A percentile compares a stretch with the other conserved stretches of the same genome.
phyloP scores from a whole-genome alignment of 176 grass and related monocot genomes.

The Ensete glaucum region DNA sequence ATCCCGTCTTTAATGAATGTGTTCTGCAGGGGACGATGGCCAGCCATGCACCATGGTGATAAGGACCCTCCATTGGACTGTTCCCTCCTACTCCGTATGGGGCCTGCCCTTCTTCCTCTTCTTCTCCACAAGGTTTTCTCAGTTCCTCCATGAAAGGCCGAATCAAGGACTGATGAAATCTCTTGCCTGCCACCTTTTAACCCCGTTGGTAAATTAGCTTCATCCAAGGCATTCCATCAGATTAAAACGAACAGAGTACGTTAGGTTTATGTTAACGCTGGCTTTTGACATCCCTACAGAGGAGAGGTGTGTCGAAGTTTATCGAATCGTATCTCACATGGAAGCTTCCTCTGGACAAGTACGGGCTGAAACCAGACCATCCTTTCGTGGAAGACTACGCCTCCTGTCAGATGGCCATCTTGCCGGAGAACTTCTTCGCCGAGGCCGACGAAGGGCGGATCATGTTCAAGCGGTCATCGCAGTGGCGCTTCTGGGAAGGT shows the following conservation, averaged over 20 bases:
- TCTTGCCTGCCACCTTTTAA: slow-evolving; percentile 52
- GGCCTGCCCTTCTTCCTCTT: slow-evolving; percentile 90
- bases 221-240: neutral
- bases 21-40: slow-evolving; percentile 48
- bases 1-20: neutral
- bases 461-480: slow-evolving; percentile 42
- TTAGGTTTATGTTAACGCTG: neutral
- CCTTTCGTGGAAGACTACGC: slow-evolving; percentile 98
- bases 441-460: slow-evolving; percentile 61
- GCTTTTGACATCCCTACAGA: slow-evolving; percentile 19
- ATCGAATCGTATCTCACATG: slow-evolving; percentile 89
- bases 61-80: slow-evolving; percentile 84
- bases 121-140: slow-evolving; percentile 77
- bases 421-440: slow-evolving; percentile 88
- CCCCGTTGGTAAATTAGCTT: slow-evolving; percentile 55
- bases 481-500: slow-evolving; percentile 68
- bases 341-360: slow-evolving; percentile 76
- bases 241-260: too few species aligned
- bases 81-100: slow-evolving; percentile 98
- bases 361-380: slow-evolving; percentile 78
- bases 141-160: slow-evolving; percentile 81
- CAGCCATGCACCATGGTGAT: slow-evolving; percentile 84
- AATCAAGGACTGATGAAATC: slow-evolving; percentile 57
- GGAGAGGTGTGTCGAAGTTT: slow-evolving; percentile 71
- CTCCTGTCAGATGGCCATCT: slow-evolving; percentile 93